Conservation (phyloP, 2,329 filamentous ascomycete genomes). For the Cercospora sp. region DNA sequence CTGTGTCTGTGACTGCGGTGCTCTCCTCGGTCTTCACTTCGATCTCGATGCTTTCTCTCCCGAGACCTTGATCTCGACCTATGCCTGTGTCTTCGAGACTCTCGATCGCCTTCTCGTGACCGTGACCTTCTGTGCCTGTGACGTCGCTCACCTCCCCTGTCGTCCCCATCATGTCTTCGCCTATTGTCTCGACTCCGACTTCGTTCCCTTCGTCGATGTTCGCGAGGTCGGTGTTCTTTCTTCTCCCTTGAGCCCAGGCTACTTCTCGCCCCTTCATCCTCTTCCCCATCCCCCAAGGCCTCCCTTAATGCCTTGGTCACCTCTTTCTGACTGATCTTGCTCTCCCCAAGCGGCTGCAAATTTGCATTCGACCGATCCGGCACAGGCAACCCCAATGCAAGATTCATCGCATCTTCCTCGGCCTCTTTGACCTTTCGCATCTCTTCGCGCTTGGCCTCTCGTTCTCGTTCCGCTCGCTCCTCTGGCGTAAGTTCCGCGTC, state of each 20-base stretch:
- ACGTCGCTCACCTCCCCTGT: conserved; percentile 26
- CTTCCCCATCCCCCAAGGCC: conserved; percentile 44
- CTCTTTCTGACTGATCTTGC: conserved; percentile 52
- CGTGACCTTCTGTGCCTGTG: conserved; percentile 29
- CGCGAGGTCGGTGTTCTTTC: conserved; percentile 27
- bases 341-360: conserved; percentile 58
- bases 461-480: conserved; percentile 59
- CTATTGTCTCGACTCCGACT: conserved; percentile 30
- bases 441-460: conserved; percentile 71
- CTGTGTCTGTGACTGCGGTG: conserved; percentile 22
- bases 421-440: conserved; percentile 81
- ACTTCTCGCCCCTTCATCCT: conserved; percentile 32
- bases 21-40: background rate
- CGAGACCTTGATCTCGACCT: conserved; percentile 25
- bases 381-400: conserved; percentile 76
- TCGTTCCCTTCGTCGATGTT: conserved; percentile 30
- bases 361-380: conserved; percentile 67
- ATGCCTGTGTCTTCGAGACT: conserved; percentile 31
- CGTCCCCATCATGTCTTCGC: conserved; percentile 19
- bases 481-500: conserved; percentile 52
- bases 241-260: conserved; percentile 14
- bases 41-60: background rate
- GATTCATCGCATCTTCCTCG: conserved; percentile 86
- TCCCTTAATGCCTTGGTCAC: conserved; percentile 57
- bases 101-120: conserved; percentile 31